Percentiles rank a stretch among this genome's conserved stretches.
Evolutionary conservation across 257 asterid genomes (phyloP).

Genomic region (Cordia subcordata): DNA sequence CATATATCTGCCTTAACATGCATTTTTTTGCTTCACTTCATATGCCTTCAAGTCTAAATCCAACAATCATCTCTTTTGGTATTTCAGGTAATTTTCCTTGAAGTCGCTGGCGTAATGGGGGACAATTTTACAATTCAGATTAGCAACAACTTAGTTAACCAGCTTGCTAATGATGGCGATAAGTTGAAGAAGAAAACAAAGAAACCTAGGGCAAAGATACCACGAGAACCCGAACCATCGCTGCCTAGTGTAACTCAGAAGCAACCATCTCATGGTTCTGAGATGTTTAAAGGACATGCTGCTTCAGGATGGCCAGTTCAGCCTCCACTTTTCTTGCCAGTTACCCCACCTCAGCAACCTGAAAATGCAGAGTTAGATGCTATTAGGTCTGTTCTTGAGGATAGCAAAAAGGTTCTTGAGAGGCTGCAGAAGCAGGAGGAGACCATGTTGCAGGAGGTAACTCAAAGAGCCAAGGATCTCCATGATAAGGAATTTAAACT

Average conservation of each 20-base stretch:
- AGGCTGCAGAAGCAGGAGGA: slow-evolving; percentile 79
- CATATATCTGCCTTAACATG: too few relatives aligned
- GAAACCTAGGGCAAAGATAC: slow-evolving; percentile 54
- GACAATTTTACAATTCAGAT: slow-evolving; percentile 79
- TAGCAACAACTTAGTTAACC: slow-evolving; percentile 61
- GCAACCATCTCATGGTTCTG: slow-evolving; percentile 38
- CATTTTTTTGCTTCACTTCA: too few relatives aligned
- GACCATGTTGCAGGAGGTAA: slow-evolving; percentile 71
- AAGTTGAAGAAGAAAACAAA: slow-evolving; percentile 57
- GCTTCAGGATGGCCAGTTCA: slow-evolving; percentile 73
- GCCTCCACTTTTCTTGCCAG: slow-evolving; percentile 54
- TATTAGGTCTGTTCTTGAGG: slow-evolving; percentile 60
- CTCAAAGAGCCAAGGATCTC: slow-evolving; percentile 83
- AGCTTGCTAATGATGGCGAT: slow-evolving; percentile 59
- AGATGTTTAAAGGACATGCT: slow-evolving; percentile 26
- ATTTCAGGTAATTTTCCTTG: slow-evolving; percentile 18
- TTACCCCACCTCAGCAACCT: slow-evolving; percentile 40
- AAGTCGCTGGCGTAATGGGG: slow-evolving; percentile 33
- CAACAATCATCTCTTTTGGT: neutral
- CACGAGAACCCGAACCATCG: slow-evolving; percentile 31
- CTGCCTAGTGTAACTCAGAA: slow-evolving; percentile 24
- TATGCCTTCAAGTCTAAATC: too few relatives aligned
- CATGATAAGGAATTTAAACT: slow-evolving; percentile 91
- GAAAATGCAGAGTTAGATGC: slow-evolving; percentile 54
- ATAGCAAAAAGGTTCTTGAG: slow-evolving; percentile 69